phyloP scores from a whole-genome alignment of 352 stramenopile genomes.

The Globisporangium cederbergense region DNA sequence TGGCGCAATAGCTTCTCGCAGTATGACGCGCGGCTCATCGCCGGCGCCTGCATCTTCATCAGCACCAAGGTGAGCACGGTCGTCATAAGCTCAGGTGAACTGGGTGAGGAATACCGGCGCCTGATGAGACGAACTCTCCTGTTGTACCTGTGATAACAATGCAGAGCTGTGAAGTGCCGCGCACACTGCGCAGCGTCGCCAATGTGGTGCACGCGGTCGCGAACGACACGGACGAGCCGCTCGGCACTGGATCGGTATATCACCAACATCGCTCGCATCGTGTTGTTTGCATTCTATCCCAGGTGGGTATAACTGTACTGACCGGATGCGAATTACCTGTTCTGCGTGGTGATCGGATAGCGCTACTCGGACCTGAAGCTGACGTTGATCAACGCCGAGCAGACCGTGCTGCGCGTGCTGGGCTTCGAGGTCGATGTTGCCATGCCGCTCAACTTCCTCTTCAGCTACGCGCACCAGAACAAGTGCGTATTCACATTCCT shows the following conservation, averaged over 20 bases:
- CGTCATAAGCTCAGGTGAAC: neutral
- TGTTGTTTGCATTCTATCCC: neutral
- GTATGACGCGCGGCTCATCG: constrained; percentile 21
- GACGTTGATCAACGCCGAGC: constrained; percentile 47
- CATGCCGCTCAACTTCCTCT: constrained; percentile 30
- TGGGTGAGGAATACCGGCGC: neutral
- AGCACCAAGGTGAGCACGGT: constrained; percentile 14
- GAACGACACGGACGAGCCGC: constrained; percentile 23
- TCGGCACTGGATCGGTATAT: constrained; percentile 30
- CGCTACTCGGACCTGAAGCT: constrained; percentile 42
- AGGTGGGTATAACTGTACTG: neutral
- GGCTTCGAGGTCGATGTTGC: constrained; percentile 45
- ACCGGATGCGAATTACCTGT: neutral
- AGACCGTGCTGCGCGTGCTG: constrained; percentile 44
- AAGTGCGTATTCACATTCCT: constrained; percentile 14
- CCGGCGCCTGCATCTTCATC: constrained; percentile 19
- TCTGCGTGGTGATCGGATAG: constrained; percentile 14
- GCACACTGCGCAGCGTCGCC: constrained; percentile 44
- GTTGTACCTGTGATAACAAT: neutral
- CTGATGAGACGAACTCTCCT: no score
- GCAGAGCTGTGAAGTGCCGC: constrained; percentile 42
- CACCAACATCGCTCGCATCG: neutral
- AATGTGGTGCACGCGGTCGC: constrained; percentile 43
- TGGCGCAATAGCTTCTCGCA: constrained; percentile 13
- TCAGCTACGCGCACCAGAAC: constrained; percentile 29